Percentiles rank a stretch among this genome's conserved stretches.
Conservation (phyloP, 2,329 filamentous ascomycete genomes). For the Microsporum audouinii region DNA sequence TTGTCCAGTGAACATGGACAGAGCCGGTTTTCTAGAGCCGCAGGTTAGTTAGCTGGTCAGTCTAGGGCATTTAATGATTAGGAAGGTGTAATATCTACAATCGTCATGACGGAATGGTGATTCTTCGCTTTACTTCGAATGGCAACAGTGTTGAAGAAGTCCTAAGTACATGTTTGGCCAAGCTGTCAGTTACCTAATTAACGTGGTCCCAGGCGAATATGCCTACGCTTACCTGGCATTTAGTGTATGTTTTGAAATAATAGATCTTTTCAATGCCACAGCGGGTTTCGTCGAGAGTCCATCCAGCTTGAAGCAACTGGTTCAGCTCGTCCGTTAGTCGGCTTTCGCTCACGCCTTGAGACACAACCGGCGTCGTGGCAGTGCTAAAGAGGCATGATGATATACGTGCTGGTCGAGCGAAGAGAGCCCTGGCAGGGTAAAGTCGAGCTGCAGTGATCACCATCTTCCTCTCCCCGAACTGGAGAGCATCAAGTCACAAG, state of each 20-base stretch:
- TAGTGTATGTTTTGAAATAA: slow-evolving; percentile 10
- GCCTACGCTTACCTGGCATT: not conserved
- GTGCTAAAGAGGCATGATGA: not conserved
- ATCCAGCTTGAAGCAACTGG: not conserved
- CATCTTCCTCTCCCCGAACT: not conserved
- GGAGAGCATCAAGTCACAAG: no score
- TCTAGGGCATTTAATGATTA: not conserved
- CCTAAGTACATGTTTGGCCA: not conserved
- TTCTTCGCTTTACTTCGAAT: slow-evolving; percentile 21
- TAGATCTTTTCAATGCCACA: slow-evolving; percentile 4
- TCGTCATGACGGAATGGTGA: slow-evolving; percentile 31
- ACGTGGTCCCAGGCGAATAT: not conserved
- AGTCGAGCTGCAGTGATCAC: not conserved
- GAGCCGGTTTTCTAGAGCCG: slow-evolving; percentile 12
- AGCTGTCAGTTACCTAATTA: not conserved
- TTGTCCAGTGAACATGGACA: slow-evolving; percentile 16
- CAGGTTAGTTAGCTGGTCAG: not conserved
- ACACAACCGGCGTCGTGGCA: not conserved
- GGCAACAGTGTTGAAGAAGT: slow-evolving; percentile 5
- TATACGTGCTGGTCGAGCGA: not conserved
- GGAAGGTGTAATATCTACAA: slow-evolving; percentile 17
- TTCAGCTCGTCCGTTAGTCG: not conserved
- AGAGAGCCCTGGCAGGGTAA: not conserved
- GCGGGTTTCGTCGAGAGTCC: not conserved
- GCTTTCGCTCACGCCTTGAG: not conserved